Evolutionary conservation across 129 eudicot species (phyloP).

Genomic region (Saussurea involucrata): DNA sequence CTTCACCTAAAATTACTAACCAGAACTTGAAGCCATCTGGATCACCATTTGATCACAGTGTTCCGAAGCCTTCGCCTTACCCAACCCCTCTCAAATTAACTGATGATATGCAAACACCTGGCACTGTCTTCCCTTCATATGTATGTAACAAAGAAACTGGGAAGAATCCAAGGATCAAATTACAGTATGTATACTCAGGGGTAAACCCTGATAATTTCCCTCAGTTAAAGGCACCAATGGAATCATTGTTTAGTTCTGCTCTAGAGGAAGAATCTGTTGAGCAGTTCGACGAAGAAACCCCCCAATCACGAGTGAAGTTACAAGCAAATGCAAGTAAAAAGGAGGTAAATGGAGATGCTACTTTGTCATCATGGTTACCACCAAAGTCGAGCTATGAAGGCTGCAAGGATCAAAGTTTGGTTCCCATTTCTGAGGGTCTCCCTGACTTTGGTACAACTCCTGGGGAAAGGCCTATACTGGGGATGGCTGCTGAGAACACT

Average conservation of each 20-base stretch:
- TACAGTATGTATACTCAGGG: conserved; percentile 70
- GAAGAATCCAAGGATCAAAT: conserved; percentile 51
- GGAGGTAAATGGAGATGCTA: conserved; percentile 36
- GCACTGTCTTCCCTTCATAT: conserved; percentile 71
- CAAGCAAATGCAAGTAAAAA: conserved; percentile 20
- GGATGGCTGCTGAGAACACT: conserved; percentile 47
- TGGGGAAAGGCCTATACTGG: conserved; percentile 59
- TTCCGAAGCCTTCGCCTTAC: conserved; percentile 60
- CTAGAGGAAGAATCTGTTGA: conserved; percentile 24
- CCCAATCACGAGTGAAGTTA: conserved; percentile 21
- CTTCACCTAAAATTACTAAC: conserved; percentile 29
- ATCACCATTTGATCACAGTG: conserved; percentile 21
- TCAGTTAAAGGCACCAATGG: conserved; percentile 31
- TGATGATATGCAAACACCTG: conserved; percentile 94
- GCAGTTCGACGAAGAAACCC: conserved; percentile 25
- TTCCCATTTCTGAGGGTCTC: conserved; percentile 19
- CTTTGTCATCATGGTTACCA: conserved; percentile 55
- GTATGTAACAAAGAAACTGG: conserved; percentile 30
- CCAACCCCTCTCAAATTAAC: conserved; percentile 74
- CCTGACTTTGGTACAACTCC: conserved; percentile 37
- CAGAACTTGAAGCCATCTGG: conserved; percentile 30
- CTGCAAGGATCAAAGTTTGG: conserved; percentile 14
- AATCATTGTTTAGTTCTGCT: conserved; percentile 17
- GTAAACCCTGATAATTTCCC: conserved; percentile 37
- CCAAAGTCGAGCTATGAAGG: conserved; percentile 30